phyloP scores from a whole-genome alignment of 768 basidiomycete genomes.

The Naematelia encephala region DNA sequence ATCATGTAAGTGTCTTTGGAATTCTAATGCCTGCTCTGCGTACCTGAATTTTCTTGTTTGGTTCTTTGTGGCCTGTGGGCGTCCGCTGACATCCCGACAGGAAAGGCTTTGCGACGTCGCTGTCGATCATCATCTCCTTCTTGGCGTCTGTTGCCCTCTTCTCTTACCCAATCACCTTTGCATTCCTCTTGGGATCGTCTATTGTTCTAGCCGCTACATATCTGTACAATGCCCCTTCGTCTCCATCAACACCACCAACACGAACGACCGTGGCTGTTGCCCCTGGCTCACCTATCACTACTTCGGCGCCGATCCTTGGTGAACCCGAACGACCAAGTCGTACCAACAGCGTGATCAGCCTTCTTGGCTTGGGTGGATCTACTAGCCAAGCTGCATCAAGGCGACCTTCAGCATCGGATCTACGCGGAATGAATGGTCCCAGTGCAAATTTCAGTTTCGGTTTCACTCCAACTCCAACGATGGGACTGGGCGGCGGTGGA shows the following conservation, averaged over 20 bases:
- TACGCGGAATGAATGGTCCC: background rate
- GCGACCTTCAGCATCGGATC: conserved; percentile 5
- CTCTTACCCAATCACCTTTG: conserved; percentile 77
- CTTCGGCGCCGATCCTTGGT: conserved; percentile 46
- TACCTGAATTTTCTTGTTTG: background rate
- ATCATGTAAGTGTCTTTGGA: conserved; percentile 46
- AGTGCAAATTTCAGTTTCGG: background rate
- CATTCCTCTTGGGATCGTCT: conserved; percentile 77
- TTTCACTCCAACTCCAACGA: background rate
- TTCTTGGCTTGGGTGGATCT: conserved; percentile 33
- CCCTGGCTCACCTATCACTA: conserved; percentile 45
- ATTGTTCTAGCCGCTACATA: conserved; percentile 85
- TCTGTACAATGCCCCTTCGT: conserved; percentile 75
- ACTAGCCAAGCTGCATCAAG: conserved; percentile 4
- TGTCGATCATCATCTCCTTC: conserved; percentile 93
- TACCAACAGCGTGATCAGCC: conserved; percentile 38
- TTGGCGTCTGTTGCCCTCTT: conserved; percentile 86
- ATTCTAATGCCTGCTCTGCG: conserved; percentile 15
- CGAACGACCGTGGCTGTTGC: conserved; percentile 40
- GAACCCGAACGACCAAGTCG: conserved; percentile 43
- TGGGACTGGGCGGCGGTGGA: background rate
- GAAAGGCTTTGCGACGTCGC: conserved; percentile 91
- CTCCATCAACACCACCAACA: conserved; percentile 13
- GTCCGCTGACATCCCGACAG: conserved; percentile 55
- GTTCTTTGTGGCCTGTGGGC: background rate